Evolutionary conservation across 2,329 filamentous ascomycete species (phyloP).

Genomic region (Trichothecium sympodiale): DNA sequence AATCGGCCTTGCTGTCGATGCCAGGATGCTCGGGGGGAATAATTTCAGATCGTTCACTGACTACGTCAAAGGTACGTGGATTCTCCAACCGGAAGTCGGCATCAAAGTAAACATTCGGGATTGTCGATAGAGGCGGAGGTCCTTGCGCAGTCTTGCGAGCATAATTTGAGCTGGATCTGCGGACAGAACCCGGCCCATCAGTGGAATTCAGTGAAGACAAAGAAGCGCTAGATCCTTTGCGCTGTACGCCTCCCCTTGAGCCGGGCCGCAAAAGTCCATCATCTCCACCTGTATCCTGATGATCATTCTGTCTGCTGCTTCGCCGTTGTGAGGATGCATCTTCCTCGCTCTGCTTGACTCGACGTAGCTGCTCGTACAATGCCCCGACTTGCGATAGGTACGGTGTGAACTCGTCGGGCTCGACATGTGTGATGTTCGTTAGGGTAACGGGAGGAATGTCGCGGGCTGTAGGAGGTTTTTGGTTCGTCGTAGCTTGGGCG

Average conservation of each 20-base stretch:
- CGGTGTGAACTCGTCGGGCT: constrained; percentile 66
- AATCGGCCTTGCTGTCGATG: constrained; percentile 38
- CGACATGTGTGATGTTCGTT: constrained; percentile 76
- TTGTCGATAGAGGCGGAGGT: constrained; percentile 79
- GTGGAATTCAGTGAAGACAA: constrained; percentile 38
- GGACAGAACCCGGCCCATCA: constrained; percentile 29
- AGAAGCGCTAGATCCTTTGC: constrained; percentile 30
- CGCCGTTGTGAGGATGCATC: constrained; percentile 38
- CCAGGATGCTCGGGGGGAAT: constrained; percentile 54
- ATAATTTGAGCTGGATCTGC: constrained; percentile 36
- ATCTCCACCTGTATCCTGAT: constrained; percentile 18
- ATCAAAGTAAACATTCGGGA: constrained; percentile 89
- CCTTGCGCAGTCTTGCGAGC: constrained; percentile 54
- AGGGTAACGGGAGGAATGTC: constrained; percentile 92
- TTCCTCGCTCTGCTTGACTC: constrained; percentile 68
- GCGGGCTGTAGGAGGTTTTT: constrained; percentile 71
- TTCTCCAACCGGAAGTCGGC: constrained; percentile 93
- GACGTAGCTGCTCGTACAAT: constrained; percentile 79
- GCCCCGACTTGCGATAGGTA: constrained; percentile 80
- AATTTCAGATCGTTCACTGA: constrained; percentile 94
- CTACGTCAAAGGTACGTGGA: constrained; percentile 88
- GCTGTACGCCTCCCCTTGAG: constrained; percentile 12
- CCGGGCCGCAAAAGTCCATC: constrained; percentile 38
- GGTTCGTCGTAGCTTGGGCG: constrained; percentile 56
- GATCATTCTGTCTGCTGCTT: constrained; percentile 30